Evolutionary conservation across 2,329 filamentous ascomycete species (phyloP).

Genomic region (Chaetothyriales sp.): DNA sequence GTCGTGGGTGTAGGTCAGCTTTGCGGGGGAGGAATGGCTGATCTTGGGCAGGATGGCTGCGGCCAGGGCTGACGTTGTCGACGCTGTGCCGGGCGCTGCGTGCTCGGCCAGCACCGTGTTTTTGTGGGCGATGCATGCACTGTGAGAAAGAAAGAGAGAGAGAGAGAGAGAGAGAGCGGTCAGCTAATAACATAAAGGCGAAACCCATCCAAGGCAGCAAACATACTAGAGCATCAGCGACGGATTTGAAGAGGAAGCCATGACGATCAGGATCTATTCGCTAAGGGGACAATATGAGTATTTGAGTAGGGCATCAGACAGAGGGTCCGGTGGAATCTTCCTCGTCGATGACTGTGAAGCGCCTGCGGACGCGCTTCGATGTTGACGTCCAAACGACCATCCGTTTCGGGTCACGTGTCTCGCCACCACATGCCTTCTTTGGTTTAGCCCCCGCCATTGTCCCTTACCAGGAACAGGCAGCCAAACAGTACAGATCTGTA

Average conservation of each 20-base stretch:
- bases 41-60: constrained; percentile 94
- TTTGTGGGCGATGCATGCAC: constrained; percentile 86
- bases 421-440: too few relatives aligned
- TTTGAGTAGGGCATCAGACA: too few relatives aligned
- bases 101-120: constrained; percentile 88
- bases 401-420: too few relatives aligned
- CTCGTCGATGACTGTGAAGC: too few relatives aligned
- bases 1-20: constrained; percentile 88
- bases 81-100: constrained; percentile 67
- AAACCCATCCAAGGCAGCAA: background rate
- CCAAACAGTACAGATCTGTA: too few relatives aligned
- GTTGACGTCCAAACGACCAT: too few relatives aligned
- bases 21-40: constrained; percentile 61
- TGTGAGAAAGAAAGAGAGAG: constrained; percentile 23
- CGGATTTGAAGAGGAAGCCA: constrained; percentile 56
- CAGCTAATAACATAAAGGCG: too few relatives aligned
- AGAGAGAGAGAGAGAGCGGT: background rate
- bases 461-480: too few relatives aligned
- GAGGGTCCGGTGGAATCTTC: too few relatives aligned
- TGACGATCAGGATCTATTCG: constrained; percentile 23
- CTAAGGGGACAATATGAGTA: background rate
- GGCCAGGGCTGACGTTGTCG: constrained; percentile 74
- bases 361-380: too few relatives aligned
- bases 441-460: too few relatives aligned
- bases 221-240: constrained; percentile 61